Conservation (phyloP, 2,329 filamentous ascomycete genomes). For the Xylariaceae sp. region DNA sequence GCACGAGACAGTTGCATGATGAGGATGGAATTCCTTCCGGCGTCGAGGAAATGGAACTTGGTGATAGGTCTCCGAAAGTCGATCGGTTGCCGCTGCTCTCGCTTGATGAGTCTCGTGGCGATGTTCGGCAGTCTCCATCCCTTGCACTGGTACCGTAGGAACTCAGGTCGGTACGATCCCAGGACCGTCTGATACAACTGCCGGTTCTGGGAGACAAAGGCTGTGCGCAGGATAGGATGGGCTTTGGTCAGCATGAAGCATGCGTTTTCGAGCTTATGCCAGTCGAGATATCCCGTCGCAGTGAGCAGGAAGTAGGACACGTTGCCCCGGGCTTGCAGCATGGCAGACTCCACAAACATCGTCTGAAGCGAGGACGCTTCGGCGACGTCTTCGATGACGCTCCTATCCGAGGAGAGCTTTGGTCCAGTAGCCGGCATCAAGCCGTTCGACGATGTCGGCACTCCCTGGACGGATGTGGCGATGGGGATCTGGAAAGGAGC, state of each 20-base stretch:
- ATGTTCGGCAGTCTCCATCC: conserved; percentile 37
- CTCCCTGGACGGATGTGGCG: conserved; percentile 11
- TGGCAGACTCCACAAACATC: conserved; percentile 43
- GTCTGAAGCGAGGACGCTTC: conserved; percentile 46
- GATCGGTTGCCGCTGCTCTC: conserved; percentile 38
- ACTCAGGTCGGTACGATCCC: conserved; percentile 40
- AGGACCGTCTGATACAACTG: conserved; percentile 46
- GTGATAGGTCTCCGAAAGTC: conserved; percentile 43
- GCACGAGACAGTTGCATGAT: conserved; percentile 45
- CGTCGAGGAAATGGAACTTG: conserved; percentile 47
- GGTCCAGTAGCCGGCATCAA: conserved; percentile 41
- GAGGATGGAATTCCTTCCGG: conserved; percentile 42
- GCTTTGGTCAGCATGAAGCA: conserved; percentile 41
- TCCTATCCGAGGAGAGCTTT: conserved; percentile 38
- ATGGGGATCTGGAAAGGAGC: conserved; percentile 22
- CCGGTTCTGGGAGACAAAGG: conserved; percentile 45
- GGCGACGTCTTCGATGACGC: conserved; percentile 43
- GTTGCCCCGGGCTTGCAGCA: conserved; percentile 41
- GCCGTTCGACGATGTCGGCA: conserved; percentile 24
- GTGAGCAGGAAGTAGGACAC: conserved; percentile 45
- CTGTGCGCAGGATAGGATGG: conserved; percentile 50
- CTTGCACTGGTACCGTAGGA: conserved; percentile 39
- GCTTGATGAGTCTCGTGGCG: conserved; percentile 39
- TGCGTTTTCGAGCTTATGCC: conserved; percentile 41
- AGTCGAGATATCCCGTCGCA: conserved; percentile 41